Percentiles rank a stretch among this genome's conserved stretches.
phyloP scores from a whole-genome alignment of 352 stramenopile genomes.

The Pythium folliculosum region DNA sequence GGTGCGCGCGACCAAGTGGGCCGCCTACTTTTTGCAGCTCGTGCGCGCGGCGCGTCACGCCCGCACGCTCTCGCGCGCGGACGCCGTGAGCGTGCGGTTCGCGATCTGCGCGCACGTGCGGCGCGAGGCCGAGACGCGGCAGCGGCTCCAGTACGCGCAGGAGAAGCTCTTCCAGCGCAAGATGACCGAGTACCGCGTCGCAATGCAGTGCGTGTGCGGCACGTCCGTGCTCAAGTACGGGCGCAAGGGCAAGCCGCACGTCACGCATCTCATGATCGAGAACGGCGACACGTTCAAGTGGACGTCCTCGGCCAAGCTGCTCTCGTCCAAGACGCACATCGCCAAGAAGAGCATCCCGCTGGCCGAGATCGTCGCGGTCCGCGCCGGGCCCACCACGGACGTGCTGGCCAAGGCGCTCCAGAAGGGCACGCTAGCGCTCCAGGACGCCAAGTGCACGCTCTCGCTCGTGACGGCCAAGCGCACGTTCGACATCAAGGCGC shows the following conservation, averaged over 20 bases:
- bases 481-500: constrained; percentile 77
- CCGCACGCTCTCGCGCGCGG: constrained; percentile 32
- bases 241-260: constrained; percentile 77
- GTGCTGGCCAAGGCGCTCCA: constrained; percentile 67
- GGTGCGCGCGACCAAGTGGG: constrained; percentile 81
- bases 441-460: constrained; percentile 72
- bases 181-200: constrained; percentile 85
- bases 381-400: constrained; percentile 56
- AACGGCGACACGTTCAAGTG: constrained; percentile 79
- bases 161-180: constrained; percentile 69
- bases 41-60: constrained; percentile 38
- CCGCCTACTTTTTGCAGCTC: constrained; percentile 71
- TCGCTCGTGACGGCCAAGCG: constrained; percentile 74
- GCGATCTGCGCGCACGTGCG: constrained; percentile 60
- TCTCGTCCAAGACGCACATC: constrained; percentile 31
- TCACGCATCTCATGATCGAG: constrained; percentile 72
- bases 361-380: constrained; percentile 57
- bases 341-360: constrained; percentile 64
- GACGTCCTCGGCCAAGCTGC: constrained; percentile 63
- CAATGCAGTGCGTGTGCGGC: constrained; percentile 75
- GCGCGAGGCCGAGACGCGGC: constrained; percentile 43
- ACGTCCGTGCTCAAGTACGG: constrained; percentile 78
- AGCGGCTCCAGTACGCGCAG: constrained; percentile 42
- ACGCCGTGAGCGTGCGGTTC: constrained; percentile 61
- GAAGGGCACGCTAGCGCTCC: constrained; percentile 59